Evolutionary conservation across 495 filamentous ascomycete species (phyloP), one percentile per base, ranked within the genome.

Genomic region (Penicillium chermesinum): DNA sequence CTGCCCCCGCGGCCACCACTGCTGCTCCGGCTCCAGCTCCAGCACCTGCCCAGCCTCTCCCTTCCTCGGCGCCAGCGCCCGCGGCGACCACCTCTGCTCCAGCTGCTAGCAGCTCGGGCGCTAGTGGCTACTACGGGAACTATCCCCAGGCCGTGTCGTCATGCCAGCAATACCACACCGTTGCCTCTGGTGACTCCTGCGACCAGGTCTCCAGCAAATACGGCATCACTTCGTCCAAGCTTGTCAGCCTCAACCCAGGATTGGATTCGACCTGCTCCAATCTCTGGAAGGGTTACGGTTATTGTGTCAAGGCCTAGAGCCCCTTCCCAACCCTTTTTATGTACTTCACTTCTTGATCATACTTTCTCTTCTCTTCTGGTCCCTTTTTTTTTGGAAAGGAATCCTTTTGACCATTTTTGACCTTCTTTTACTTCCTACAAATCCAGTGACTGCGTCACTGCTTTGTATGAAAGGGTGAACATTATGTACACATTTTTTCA

Each of bases 151-250:
- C 75, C 12, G 65, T 55, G 14, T 46, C 54, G 1, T 45, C 57
- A 1, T 81, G 76, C 62, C 61, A 69, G 44, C 52, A 59, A 21
- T 76, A 68, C 53, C 60, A 71, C 54, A 55, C 67, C 21, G 69
- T 76, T 8, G 18, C 45, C 14, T 17, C 27, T 2, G 72, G 69
- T 41, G 75, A 79, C 48, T 60, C 54, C 50, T 80, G 77, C 51
- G 42, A 41, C 7, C 53, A 54, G 32, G 64, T 80, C 20, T 66
- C 68, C 20, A 32, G 43, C 8, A 51, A 53, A 18, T 41, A 46
- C 7, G 63, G 61, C 17, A 61, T 69, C 18, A 49, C 53, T 14
- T 46, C 59, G 16, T 47, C 53, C n/a, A 30, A 68, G 7, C 52
- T 74, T 47, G 51, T 54, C 22, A 30, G 38, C 44, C 71, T 62